phyloP scores from a whole-genome alignment of 305 asterid genomes.

The Rubia peregrina region DNA sequence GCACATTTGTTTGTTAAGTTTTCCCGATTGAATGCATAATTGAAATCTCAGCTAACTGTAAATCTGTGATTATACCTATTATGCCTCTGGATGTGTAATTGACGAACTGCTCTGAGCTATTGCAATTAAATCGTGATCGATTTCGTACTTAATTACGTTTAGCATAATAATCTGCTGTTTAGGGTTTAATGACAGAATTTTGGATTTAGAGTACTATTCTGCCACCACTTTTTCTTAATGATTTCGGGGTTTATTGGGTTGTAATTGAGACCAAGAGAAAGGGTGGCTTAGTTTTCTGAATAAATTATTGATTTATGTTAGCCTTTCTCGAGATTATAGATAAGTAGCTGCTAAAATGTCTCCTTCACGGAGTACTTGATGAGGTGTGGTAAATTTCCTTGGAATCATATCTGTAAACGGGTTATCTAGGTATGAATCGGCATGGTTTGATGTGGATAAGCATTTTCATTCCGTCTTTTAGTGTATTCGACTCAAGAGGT shows the following conservation, averaged over 20 bases:
- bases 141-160: too few species aligned
- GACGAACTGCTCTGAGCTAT: too few species aligned
- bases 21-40: not conserved
- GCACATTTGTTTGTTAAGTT: not conserved
- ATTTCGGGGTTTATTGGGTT: not conserved
- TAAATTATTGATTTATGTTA: too few species aligned
- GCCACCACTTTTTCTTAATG: not conserved
- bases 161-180: too few species aligned
- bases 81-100: not conserved
- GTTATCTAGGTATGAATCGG: not conserved
- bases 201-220: not conserved
- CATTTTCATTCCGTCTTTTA: not conserved
- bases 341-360: not conserved
- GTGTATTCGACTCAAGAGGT: not conserved
- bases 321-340: not conserved
- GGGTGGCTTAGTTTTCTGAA: not conserved
- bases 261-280: not conserved
- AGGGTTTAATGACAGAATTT: not conserved
- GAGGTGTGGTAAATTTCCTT: not conserved
- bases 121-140: too few species aligned
- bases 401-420: not conserved
- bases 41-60: not conserved
- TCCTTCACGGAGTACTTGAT: not conserved
- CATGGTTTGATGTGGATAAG: not conserved
- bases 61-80: too few species aligned